A percentile compares a stretch with the other conserved stretches of the same genome.
phyloP scores from a whole-genome alignment of 805 yeast genomes.

The Nakazawaea molendinolei region DNA sequence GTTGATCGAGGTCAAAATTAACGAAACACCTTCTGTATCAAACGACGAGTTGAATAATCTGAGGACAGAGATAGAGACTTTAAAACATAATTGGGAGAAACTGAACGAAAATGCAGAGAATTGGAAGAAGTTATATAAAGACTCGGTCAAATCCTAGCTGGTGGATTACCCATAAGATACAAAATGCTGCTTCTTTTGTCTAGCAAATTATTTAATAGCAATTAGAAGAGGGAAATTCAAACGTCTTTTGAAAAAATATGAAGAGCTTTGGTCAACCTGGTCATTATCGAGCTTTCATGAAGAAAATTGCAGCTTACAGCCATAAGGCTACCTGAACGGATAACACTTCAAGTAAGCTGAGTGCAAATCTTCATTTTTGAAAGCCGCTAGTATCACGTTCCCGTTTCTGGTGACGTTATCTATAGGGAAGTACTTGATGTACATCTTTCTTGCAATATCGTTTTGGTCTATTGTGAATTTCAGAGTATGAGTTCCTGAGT shows the following conservation, averaged over 20 bases:
- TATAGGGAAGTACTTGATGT: background rate
- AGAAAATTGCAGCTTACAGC: no score
- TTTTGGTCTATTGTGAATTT: background rate
- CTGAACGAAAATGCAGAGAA: conserved; percentile 22
- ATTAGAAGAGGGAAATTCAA: no score
- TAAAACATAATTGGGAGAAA: conserved; percentile 13
- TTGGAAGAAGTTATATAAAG: conserved; percentile 18
- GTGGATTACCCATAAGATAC: no score
- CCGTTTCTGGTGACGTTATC: background rate
- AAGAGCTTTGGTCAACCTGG: no score
- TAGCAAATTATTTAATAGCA: no score
- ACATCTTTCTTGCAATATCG: no score
- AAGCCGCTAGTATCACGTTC: conserved; percentile 7
- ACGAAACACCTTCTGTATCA: background rate
- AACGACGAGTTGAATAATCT: conserved; percentile 12
- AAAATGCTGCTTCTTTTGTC: no score
- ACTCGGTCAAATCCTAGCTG: no score
- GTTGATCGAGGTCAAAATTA: conserved; percentile 1
- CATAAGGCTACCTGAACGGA: no score
- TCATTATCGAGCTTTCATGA: no score
- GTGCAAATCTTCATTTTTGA: background rate
- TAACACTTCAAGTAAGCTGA: no score
- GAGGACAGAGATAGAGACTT: conserved; percentile 8
- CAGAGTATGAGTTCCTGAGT: background rate
- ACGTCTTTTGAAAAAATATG: no score